Percentiles rank a stretch among this genome's conserved stretches.
These are phyloP conservation scores for Leptographium procerum DNA, from an alignment of 2,329 filamentous ascomycete species.

Conservation along the genomic window DNA sequence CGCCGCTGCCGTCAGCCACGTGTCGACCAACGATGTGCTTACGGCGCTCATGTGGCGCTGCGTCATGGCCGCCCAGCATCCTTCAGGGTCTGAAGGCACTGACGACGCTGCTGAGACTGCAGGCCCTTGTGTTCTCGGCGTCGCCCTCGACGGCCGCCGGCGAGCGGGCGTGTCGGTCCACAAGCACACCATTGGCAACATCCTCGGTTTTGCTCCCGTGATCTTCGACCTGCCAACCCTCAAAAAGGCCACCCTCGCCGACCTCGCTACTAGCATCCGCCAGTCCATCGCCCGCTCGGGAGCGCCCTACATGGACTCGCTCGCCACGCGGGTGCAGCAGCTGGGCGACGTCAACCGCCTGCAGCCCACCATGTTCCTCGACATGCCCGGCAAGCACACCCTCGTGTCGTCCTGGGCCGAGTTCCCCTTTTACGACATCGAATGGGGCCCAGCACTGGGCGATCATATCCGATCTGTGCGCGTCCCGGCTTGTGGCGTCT, in stretches of 20 bases:
- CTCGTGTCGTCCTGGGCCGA: slow-evolving; percentile 2
- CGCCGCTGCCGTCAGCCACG: not conserved
- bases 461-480: not conserved
- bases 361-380: not conserved
- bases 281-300: not conserved
- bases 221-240: not conserved
- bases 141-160: not conserved
- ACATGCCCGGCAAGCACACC: slow-evolving; percentile 1
- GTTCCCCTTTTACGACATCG: slow-evolving; percentile 2
- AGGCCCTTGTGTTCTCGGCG: not conserved
- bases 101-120: not conserved
- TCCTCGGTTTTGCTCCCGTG: not conserved
- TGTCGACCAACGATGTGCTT: slow-evolving; percentile 1
- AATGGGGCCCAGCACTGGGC: not conserved
- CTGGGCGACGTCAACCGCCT: not conserved
- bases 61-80: not conserved
- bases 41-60: not conserved
- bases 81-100: not conserved
- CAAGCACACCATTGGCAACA: slow-evolving; percentile 2
- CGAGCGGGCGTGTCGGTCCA: not conserved
- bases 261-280: not conserved
- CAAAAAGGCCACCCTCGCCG: not conserved
- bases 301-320: not conserved
- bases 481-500: not conserved
- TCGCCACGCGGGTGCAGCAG: not conserved